Evolutionary conservation across 169 alveolate species (phyloP), one percentile per base, ranked within the genome.

Genomic region (Cryptosporidium meleagridis): DNA sequence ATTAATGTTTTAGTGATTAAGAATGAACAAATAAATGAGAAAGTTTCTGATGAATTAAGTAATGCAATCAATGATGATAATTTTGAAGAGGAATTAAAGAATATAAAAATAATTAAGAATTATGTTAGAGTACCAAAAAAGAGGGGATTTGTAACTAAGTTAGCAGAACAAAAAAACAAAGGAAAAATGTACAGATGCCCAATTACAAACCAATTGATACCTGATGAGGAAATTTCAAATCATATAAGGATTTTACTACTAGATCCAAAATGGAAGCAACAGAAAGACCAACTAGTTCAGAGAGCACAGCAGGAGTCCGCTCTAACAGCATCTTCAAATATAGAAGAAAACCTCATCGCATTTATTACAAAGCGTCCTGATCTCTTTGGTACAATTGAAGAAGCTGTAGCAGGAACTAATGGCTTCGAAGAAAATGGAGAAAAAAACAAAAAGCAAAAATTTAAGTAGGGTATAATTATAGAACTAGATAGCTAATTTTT

Each of bases 191-290:
- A 97, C 85, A 94, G 94, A 92, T 98, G 99, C 70, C 99, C 99
- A 21, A 96, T 97, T 70, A 97, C 99, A 33, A 97, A 98, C 41
- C 97, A 96, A 85, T 93, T 96, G 92, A 94, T 98, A 10, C 98
- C 97, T 26, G 94, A 97, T 44, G 92, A 93, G 75, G 97, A 97
- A 85, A 96, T 97, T 97, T 94, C 97, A 41, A 96, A 96, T 69
- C 99, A 98, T 92, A 95, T 97, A 87, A 95, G 96, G 72, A 93
- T 97, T 29, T 95, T 97, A 75, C 94, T 98, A 69, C 95, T 98
- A 73, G 99, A 98, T 67, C 99, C 99, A 44, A 97, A 97, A 91
- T 98, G 99, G 99, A 97, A 97, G 95, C 96, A 94, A 58, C 97
- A 95, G 84, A 95, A 95, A 91, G 97, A 95, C 39, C 92, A 94